A percentile compares a stretch with the other conserved stretches of the same genome.
Evolutionary conservation across 176 grass and related monocot genomes (phyloP).

Genomic region (Puya raimondii): DNA sequence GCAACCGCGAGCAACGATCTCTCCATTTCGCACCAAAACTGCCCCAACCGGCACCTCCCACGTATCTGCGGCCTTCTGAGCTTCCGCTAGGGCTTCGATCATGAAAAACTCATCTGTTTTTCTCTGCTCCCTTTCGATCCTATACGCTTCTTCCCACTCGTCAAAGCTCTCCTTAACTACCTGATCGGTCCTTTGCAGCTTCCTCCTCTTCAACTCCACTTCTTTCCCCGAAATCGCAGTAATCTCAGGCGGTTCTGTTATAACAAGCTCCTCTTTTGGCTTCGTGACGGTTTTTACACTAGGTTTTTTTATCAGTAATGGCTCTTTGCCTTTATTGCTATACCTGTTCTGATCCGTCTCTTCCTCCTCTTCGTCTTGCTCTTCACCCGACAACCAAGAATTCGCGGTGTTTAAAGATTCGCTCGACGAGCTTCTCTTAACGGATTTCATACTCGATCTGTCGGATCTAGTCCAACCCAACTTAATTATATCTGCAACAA

Average conservation of each 20-base stretch:
- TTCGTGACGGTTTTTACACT: conserved; percentile 1
- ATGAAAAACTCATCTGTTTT: conserved; percentile 88
- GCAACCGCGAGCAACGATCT: conserved; percentile 94
- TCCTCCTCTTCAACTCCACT: conserved; percentile 41
- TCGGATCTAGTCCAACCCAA: conserved; percentile 62
- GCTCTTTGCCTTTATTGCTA: conserved; percentile 10
- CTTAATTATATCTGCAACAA: conserved; percentile 81
- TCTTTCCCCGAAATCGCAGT: conserved; percentile 33
- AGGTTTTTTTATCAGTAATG: conserved; percentile 16
- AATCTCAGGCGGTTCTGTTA: conserved; percentile 30
- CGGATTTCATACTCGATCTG: conserved; percentile 45
- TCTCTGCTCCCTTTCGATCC: conserved; percentile 53
- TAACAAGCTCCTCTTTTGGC: conserved; percentile 29
- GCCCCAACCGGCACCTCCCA: conserved; percentile 98
- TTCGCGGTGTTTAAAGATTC: conserved; percentile 67
- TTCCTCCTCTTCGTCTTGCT: conserved; percentile 43
- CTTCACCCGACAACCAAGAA: conserved; percentile 64
- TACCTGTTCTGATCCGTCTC: conserved; percentile 16
- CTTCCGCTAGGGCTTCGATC: conserved; percentile 94
- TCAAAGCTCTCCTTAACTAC: conserved; percentile 75
- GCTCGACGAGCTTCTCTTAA: conserved; percentile 62
- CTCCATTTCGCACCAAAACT: conserved; percentile 75
- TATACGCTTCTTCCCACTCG: conserved; percentile 86
- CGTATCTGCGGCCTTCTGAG: conserved; percentile 78
- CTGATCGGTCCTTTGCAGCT: conserved; percentile 73